Base-by-base conservation (phyloP, 495 filamentous ascomycete genomes). In the Clavariopsis aquatica region DNA sequence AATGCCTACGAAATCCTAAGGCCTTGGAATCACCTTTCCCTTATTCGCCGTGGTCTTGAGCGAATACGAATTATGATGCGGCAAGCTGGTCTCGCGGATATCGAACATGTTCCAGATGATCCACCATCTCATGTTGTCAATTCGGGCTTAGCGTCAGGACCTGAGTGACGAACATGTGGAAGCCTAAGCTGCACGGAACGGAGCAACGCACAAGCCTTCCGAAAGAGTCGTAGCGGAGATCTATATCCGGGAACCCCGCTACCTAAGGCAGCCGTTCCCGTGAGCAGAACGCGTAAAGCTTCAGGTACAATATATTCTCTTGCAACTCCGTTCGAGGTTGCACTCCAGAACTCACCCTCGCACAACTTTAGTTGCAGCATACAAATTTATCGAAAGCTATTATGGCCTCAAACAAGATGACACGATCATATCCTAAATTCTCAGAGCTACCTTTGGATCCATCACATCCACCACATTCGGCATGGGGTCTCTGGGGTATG, bases 401-500 rank as follows among this genome's bases (percentile, higher is more conserved):
- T 26, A 64, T 64, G 60, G 41, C 60, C 15, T 29, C 20, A 1
- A 26, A 29, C 0, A 64, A 64, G 29, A 56, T 57, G 60, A 65
- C 56, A 17, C 34, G 55, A 43, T 10, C 41, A 29, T 65, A 67
- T 26, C 66, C 66, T 27, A 65, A 59, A 20, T 69, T 69, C 51
- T 38, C 47, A n/a, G 56, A 69, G 22, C 43, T 69, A 10, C 66
- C 66, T 49, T 36, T 69, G 20, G 45, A 65, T 43, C 47, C 47
- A 17, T 59, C 47, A 23, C 43, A 69, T 36, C 66, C 66, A 24
- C 61, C 66, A 8, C 49, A 60, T 20, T 60, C 66, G n/a, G 66
- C 66, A 51, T 69, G 66, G 66, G 66, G 66, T 23, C 56, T 69
- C 17, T 69, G 55, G 45, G 66, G 66, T 6, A 64, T 31, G 27